Evolutionary conservation across 2,329 filamentous ascomycete genomes (phyloP), one percentile per base, ranked within the genome.

Genomic region (Remersonia thermophila): DNA sequence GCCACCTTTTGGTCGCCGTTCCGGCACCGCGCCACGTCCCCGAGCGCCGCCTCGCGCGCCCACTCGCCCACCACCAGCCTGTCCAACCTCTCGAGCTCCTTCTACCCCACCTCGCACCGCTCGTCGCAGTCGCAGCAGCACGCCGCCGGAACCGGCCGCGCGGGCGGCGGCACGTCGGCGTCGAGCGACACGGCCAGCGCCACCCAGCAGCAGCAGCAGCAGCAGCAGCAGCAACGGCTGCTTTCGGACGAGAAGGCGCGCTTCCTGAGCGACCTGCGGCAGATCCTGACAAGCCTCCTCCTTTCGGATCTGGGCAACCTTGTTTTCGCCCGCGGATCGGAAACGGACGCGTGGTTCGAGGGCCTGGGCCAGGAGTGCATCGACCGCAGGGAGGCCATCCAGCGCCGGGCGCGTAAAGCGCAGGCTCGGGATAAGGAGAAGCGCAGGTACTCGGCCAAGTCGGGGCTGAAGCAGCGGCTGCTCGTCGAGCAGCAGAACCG

Each of bases 1-100:
- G 77, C 76, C 12, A 91, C 85, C 0, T 93, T 89, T 54, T 95
- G 86, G 85, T 94, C 87, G 3, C 83, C 83, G 0, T 86, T 89
- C 47, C 80, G 83, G 41, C 47, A 48, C 34, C 76, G 77, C 0
- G 67, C 73, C 0, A 70, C 78, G 42, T 76, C 80, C 2, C 71
- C 76, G 0, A 55, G 79, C 61, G 53, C 83, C 54, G 61, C 69
- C 0, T 72, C 73, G 1, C 62, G 72, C 36, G 66, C 67, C 1
- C 74, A 77, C 40, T 79, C 75, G 5, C 73, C 75, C 0, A 73
- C 70, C 0, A 73, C 73, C 2, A 79, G 73, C 46, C 57, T 75
- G 27, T 69, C 70, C 7, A 77, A 74, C 45, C 52, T 74, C 2
- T 71, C 69, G 0, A 61, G 62, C 14, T 63, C 67, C 1, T 66